phyloP scores from a whole-genome alignment of 768 basidiomycete genomes.

The Mycena metata region DNA sequence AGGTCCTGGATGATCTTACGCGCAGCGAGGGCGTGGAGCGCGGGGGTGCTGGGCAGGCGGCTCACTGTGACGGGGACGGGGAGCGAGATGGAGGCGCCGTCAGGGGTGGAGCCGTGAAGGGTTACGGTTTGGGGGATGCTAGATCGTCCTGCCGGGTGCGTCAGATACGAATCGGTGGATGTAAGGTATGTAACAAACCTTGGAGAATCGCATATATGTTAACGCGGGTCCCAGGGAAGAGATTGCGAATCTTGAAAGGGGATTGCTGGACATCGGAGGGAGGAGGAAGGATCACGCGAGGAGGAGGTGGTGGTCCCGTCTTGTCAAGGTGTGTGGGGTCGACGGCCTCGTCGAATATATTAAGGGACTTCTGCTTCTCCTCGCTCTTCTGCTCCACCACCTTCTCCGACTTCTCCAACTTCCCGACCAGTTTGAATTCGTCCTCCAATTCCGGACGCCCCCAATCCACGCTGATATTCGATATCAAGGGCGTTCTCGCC shows the following conservation, averaged over 20 bases:
- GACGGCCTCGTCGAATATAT: conserved; percentile 33
- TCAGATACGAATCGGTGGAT: background rate
- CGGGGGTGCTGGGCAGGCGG: conserved; percentile 27
- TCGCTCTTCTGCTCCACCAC: background rate
- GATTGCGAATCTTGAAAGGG: conserved; percentile 21
- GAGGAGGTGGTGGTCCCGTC: conserved; percentile 11
- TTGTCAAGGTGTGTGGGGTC: conserved; percentile 14
- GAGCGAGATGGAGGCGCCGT: conserved; percentile 32
- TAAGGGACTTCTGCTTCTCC: conserved; percentile 24
- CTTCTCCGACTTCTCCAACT: background rate
- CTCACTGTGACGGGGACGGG: conserved; percentile 30
- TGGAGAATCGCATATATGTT: conserved; percentile 22
- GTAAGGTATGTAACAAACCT: background rate
- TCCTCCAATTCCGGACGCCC: conserved; percentile 6
- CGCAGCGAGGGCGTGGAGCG: conserved; percentile 31
- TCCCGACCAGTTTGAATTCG: background rate
- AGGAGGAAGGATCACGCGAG: conserved; percentile 24
- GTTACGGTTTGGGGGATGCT: conserved; percentile 29
- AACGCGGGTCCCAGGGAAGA: conserved; percentile 23
- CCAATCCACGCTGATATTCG: conserved; percentile 56
- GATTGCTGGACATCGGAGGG: conserved; percentile 31
- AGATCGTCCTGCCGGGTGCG: conserved; percentile 1
- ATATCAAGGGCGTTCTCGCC: conserved; percentile 52
- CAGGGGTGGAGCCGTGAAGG: conserved; percentile 24
- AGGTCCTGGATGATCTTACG: conserved; percentile 36